Conservation (phyloP, 768 basidiomycete species). For the Leccinum incarnatum region DNA sequence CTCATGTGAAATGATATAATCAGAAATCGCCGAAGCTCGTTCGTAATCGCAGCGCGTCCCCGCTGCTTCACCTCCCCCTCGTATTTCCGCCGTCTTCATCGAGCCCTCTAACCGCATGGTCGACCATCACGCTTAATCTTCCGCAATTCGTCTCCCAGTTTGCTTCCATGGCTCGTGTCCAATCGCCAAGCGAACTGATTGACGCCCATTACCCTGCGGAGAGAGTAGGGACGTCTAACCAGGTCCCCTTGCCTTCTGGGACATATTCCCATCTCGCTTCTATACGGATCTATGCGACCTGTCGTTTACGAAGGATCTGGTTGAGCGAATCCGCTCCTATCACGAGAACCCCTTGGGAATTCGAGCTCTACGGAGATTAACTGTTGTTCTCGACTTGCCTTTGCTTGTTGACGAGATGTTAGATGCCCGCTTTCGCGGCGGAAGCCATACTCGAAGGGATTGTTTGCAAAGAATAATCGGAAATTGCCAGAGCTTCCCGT, state of each 20-base stretch:
- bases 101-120: slow-evolving; percentile 66
- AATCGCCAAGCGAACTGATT: slow-evolving; percentile 20
- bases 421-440: slow-evolving; percentile 19
- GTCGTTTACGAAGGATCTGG: slow-evolving; percentile 76
- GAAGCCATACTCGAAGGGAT: slow-evolving; percentile 15
- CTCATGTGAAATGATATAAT: slow-evolving; percentile 8
- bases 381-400: slow-evolving; percentile 12
- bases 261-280: slow-evolving; percentile 66
- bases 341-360: slow-evolving; percentile 70
- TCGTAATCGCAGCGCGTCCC: slow-evolving; percentile 36
- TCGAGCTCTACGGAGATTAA: slow-evolving; percentile 57
- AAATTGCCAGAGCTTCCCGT: slow-evolving; percentile 20
- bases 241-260: slow-evolving; percentile 43
- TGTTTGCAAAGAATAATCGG: slow-evolving; percentile 20
- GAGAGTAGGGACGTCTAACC: slow-evolving; percentile 17
- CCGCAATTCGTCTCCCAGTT: slow-evolving; percentile 61
- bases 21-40: slow-evolving; percentile 59
- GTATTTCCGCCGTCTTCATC: slow-evolving; percentile 56
- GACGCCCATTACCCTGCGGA: slow-evolving; percentile 24
- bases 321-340: slow-evolving; percentile 55
- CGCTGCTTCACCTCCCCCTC: slow-evolving; percentile 71
- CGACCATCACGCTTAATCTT: slow-evolving; percentile 59
- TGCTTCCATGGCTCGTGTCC: slow-evolving; percentile 41
- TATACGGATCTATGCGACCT: slow-evolving; percentile 75
- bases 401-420: slow-evolving; percentile 16